phyloP scores from a whole-genome alignment of 371 early-diverging fungal genomes.

The Apophysomyces variabilis region DNA sequence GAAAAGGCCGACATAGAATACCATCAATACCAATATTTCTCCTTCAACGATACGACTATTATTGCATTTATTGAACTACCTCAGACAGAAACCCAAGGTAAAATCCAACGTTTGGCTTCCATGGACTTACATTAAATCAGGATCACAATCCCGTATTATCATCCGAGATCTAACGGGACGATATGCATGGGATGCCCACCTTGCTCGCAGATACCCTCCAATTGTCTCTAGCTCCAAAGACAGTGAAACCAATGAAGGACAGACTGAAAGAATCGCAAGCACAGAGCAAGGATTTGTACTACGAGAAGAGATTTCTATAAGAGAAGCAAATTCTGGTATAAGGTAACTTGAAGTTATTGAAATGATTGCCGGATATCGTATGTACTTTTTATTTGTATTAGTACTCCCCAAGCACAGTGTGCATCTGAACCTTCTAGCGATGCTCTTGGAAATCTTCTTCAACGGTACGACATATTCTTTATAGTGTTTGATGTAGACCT shows the following conservation, averaged over 20 bases:
- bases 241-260: neutral
- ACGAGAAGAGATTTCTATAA: conserved; percentile 4
- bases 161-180: conserved; percentile 80
- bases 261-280: neutral
- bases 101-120: neutral
- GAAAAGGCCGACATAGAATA: conserved; percentile 32
- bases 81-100: conserved; percentile 38
- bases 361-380: neutral
- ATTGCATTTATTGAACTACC: conserved; percentile 64
- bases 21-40: conserved; percentile 61
- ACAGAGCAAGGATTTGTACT: conserved; percentile 14
- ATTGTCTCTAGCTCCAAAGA: neutral
- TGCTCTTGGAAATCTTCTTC: conserved; percentile 47
- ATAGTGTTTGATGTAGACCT: neutral
- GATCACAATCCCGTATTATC: conserved; percentile 58
- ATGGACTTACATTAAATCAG: conserved; percentile 3
- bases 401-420: neutral
- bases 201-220: conserved; percentile 30
- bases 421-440: conserved; percentile 21
- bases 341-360: neutral
- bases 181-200: conserved; percentile 78
- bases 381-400: neutral
- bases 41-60: conserved; percentile 64
- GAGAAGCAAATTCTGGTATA: neutral
- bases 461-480: conserved; percentile 34